Evolutionary conservation across 2,329 filamentous ascomycete species (phyloP), one percentile per base, ranked within the genome.

Genomic region (Hirsutella rhossiliensis): DNA sequence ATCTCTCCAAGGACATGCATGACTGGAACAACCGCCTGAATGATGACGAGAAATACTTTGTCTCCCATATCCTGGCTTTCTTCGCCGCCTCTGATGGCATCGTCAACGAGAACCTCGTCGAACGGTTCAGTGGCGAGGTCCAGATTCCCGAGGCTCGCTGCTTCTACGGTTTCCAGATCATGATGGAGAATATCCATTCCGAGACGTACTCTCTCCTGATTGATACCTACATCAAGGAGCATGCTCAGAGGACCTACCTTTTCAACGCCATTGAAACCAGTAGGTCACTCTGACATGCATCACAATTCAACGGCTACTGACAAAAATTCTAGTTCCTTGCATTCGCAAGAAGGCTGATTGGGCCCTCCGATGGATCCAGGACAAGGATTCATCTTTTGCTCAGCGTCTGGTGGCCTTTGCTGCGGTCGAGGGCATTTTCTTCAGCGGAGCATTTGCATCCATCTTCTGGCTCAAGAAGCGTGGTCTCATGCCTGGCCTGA

Each of bases 381-480:
- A 98, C 70, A 83, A 86, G 66, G 77, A 92, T 62, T 95, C 89
- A 5, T 94, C 88, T 52, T 98, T 97, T 57, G 92, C 87, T 48
- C 87, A 90, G 71, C 89, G 92, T 57, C 82, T 98, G 17, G 84
- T 98, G 51, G 92, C 92, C 53, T 98, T 98, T 58, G 92, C 92
- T 52, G 92, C 92, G 38, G 89, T 98, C 44, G 92, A 98, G 73
- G 92, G 92, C 62, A 98, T 98, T 72, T 98, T 98, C 82, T 98
- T 98, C 81, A 92, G 84, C 56, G 92, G 92, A 51, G 94, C 92
- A 20, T 98, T 98, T 59, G 92, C 92, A 4, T 94, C 92, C 54
- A 97, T 98, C 71, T 98, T 98, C 78, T 98, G 92, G 92, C 76
- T 98, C 61, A 98, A 97, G 86, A 98, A 98, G 83, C 92, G 94